Evolutionary conservation across 179 eudicot genomes (phyloP).

Genomic region (Beta lomatogona): DNA sequence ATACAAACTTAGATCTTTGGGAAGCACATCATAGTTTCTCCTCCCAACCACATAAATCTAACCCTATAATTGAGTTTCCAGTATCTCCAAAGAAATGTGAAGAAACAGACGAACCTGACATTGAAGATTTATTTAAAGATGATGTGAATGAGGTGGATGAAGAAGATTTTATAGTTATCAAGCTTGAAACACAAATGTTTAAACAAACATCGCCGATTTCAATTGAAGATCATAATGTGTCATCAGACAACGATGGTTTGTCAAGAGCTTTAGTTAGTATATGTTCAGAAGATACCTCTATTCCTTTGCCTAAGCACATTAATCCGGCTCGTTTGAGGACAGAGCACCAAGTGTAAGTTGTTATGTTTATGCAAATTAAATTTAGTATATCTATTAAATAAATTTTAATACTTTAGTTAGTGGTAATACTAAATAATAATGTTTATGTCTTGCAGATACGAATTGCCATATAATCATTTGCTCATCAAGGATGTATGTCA

Average conservation of each 20-base stretch:
- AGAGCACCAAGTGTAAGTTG: slow-evolving; percentile 59
- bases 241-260: not conserved
- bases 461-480: slow-evolving; percentile 50
- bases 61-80: no score
- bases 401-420: no score
- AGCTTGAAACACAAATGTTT: slow-evolving; percentile 15
- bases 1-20: no score
- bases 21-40: no score
- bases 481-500: slow-evolving; percentile 43
- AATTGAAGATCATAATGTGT: slow-evolving; percentile 8
- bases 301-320: slow-evolving; percentile 43
- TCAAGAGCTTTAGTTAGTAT: slow-evolving; percentile 42
- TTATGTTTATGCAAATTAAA: no score
- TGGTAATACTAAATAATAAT: not conserved
- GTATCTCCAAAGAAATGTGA: no score
- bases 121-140: no score
- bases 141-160: no score
- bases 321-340: slow-evolving; percentile 44
- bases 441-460: slow-evolving; percentile 42
- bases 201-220: slow-evolving; percentile 19
- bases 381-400: no score
- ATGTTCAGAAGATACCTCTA: slow-evolving; percentile 13
- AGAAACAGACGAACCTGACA: no score
- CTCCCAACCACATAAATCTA: no score
- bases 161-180: no score